Percentiles rank a stretch among this genome's conserved stretches.
Evolutionary conservation across 2,329 filamentous ascomycete species (phyloP).

Genomic region (Colletotrichum salicis): DNA sequence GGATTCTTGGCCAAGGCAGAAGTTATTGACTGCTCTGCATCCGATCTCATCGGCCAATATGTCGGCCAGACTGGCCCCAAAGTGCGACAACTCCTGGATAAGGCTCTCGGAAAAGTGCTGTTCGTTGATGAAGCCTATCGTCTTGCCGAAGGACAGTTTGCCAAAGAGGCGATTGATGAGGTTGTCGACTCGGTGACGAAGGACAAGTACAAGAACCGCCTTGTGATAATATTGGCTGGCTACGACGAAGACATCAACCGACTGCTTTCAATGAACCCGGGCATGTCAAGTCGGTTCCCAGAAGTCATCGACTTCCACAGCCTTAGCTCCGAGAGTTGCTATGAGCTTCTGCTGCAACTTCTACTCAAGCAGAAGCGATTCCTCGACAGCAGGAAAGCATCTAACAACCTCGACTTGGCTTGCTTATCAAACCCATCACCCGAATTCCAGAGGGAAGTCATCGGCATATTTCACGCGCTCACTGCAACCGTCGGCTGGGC

Average conservation of each 20-base stretch:
- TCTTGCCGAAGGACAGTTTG: conserved; percentile 66
- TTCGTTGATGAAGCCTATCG: conserved; percentile 81
- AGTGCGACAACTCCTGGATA: conserved; percentile 68
- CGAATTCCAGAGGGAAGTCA: conserved; percentile 40
- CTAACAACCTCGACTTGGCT: conserved; percentile 40
- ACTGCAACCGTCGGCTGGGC: conserved; percentile 64
- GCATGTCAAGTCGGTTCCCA: conserved; percentile 73
- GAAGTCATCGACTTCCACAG: conserved; percentile 67
- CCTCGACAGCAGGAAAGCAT: conserved; percentile 36
- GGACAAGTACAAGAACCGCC: conserved; percentile 64
- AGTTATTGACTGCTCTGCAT: conserved; percentile 74
- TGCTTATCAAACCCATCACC: conserved; percentile 37
- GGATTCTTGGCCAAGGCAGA: conserved; percentile 70
- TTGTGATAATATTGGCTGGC: conserved; percentile 76
- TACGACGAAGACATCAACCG: conserved; percentile 74
- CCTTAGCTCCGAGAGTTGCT: conserved; percentile 55
- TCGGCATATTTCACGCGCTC: conserved; percentile 52
- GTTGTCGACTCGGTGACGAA: conserved; percentile 65
- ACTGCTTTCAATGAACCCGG: conserved; percentile 69
- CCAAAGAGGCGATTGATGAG: conserved; percentile 66
- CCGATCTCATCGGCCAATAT: conserved; percentile 75
- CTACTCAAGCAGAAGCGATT: conserved; percentile 44
- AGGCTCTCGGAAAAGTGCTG: conserved; percentile 71
- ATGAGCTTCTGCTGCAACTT: conserved; percentile 52
- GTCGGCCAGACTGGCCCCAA: conserved; percentile 77